Evolutionary conservation across 2,329 filamentous ascomycete species (phyloP).

Genomic region (Zasmidium citrigriseum): DNA sequence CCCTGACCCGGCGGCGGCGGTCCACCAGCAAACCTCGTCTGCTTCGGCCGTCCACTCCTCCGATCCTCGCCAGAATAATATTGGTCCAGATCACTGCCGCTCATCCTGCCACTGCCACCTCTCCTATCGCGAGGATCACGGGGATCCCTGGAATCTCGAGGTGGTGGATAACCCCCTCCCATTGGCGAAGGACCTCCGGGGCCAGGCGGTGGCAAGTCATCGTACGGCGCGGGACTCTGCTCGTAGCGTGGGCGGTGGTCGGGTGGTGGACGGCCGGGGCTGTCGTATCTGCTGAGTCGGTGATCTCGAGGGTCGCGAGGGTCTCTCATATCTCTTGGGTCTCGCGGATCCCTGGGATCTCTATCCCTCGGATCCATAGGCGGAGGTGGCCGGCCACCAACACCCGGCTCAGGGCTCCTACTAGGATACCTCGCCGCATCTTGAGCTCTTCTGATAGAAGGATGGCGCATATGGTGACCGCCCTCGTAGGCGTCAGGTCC

Average conservation of each 20-base stretch:
- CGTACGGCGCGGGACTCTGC: conserved; percentile 10
- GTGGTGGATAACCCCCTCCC: conserved; percentile 8
- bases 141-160: conserved; percentile 1
- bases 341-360: not conserved
- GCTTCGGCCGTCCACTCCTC: conserved; percentile 4
- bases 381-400: conserved; percentile 10
- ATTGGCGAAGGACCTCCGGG: conserved; percentile 3
- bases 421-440: conserved; percentile 17
- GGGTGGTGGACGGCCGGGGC: conserved; percentile 9
- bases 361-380: conserved; percentile 4
- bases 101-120: conserved; percentile 10
- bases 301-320: conserved; percentile 6
- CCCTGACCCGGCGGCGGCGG: conserved; percentile 3
- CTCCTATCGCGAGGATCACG: conserved; percentile 16
- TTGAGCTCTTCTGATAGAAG: conserved; percentile 18
- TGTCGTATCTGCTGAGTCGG: conserved; percentile 10
- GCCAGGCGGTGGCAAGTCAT: conserved; percentile 4
- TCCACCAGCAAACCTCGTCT: conserved; percentile 24
- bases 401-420: conserved; percentile 15
- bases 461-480: conserved; percentile 17
- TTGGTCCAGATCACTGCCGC: conserved; percentile 12
- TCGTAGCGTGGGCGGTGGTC: conserved; percentile 10
- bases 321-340: conserved; percentile 8
- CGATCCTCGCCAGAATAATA: conserved; percentile 3
- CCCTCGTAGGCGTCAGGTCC: conserved; percentile 17